Percentiles rank a stretch among this genome's conserved stretches.
phyloP scores from a whole-genome alignment of 1,139 yeast genomes.

The Lodderomyces parapsilosis region DNA sequence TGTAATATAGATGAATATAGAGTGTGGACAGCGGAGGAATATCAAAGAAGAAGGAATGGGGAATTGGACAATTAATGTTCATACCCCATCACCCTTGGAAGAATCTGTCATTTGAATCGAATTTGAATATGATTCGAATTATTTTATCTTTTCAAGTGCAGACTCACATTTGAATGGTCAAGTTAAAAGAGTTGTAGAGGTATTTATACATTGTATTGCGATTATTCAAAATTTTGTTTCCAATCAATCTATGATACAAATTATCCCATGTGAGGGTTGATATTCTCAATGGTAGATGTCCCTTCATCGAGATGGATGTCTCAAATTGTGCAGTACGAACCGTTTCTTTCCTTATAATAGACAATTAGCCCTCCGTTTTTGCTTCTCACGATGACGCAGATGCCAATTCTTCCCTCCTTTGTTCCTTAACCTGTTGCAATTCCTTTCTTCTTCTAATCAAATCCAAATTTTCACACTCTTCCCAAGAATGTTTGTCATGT shows the following conservation, averaged over 20 bases:
- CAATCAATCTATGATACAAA: background rate
- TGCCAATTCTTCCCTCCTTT: conserved; percentile 25
- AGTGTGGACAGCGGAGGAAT: conserved; percentile 78
- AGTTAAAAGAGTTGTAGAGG: background rate
- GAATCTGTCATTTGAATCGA: background rate
- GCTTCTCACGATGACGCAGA: conserved; percentile 1
- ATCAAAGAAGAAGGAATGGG: conserved; percentile 17
- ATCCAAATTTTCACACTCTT: conserved; percentile 82
- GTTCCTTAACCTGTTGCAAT: conserved; percentile 55
- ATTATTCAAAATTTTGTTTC: background rate
- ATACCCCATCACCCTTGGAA: too few species aligned
- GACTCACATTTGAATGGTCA: background rate
- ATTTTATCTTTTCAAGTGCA: background rate
- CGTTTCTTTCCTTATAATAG: background rate
- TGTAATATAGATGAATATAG: conserved; percentile 31
- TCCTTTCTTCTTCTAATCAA: conserved; percentile 80
- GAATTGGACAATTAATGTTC: background rate
- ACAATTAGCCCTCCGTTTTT: too few species aligned
- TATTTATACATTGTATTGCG: background rate
- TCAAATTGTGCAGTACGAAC: background rate
- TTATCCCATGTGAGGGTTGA: background rate
- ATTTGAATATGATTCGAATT: conserved; percentile 1
- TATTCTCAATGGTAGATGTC: too few species aligned
- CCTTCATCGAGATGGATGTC: too few species aligned
- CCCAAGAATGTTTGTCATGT: conserved; percentile 81